Conservation (phyloP, 495 filamentous ascomycete species). For the Neurospora sp. region DNA sequence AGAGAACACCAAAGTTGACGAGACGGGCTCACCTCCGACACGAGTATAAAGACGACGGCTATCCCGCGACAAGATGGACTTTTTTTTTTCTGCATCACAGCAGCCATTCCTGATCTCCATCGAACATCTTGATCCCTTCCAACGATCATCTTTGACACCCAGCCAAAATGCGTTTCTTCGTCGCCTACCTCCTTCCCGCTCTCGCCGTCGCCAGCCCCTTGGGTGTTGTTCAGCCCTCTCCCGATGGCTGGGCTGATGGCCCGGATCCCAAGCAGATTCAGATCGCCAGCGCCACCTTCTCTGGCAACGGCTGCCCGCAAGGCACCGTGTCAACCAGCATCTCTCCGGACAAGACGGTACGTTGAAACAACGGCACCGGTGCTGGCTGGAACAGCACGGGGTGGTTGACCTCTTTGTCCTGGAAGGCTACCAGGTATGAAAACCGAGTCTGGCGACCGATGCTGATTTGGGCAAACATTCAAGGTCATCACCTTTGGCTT, state of each 20-base stretch:
- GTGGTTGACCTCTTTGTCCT: background rate
- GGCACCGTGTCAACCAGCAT: conserved; percentile 38
- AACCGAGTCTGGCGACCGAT: background rate
- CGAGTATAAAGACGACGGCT: conserved; percentile 23
- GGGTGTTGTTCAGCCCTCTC: conserved; percentile 10
- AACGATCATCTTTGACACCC: background rate
- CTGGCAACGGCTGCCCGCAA: conserved; percentile 48
- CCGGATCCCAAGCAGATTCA: conserved; percentile 34
- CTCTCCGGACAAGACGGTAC: conserved; percentile 40
- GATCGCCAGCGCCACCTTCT: conserved; percentile 48
- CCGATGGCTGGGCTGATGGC: conserved; percentile 23
- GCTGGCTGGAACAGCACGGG: background rate
- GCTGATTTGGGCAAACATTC: conserved; percentile 2
- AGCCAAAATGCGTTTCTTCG: conserved; percentile 33
- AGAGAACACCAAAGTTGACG: background rate
- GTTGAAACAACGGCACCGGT: conserved; percentile 10
- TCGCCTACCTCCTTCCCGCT: conserved; percentile 35
- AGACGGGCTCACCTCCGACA: background rate
- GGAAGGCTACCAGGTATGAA: background rate
- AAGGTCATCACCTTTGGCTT: conserved; percentile 50
- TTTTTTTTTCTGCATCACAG: conserved; percentile 18
- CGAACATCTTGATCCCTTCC: conserved; percentile 1
- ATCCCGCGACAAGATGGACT: conserved; percentile 20
- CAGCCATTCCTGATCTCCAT: conserved; percentile 10
- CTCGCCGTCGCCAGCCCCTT: conserved; percentile 37